phyloP scores from a whole-genome alignment of 768 basidiomycete genomes.

The Boletus rufocinnamomeus region DNA sequence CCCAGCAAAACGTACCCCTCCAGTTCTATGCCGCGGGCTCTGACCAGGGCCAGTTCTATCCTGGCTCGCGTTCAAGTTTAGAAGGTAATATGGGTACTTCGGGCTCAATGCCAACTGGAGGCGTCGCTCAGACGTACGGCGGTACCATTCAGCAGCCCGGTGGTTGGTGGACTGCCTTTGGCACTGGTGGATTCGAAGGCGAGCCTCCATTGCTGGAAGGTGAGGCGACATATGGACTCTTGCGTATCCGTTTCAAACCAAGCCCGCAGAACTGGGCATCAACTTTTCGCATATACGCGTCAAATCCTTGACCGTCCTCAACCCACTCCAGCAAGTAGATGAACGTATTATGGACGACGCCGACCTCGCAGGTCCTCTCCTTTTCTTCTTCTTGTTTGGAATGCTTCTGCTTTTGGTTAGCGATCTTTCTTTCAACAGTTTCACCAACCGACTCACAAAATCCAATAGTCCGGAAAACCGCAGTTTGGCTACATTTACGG shows the following conservation, averaged over 20 bases:
- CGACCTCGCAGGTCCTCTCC: constrained; percentile 92
- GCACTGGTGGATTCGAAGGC: constrained; percentile 92
- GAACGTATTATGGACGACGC: constrained; percentile 99
- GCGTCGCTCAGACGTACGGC: constrained; percentile 53
- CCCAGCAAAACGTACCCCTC: constrained; percentile 59
- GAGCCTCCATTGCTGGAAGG: constrained; percentile 96
- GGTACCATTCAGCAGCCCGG: constrained; percentile 75
- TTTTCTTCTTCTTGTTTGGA: constrained; percentile 95
- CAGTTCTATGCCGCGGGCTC: constrained; percentile 76
- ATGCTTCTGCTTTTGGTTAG: constrained; percentile 89
- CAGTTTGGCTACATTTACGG: constrained; percentile 99
- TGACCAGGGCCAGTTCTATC: constrained; percentile 62
- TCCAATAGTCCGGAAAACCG: constrained; percentile 86
- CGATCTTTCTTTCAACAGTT: constrained; percentile 18
- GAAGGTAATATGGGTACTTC: constrained; percentile 68
- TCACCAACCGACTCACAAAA: constrained; percentile 4
- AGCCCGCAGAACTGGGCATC: constrained; percentile 83
- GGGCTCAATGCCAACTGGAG: constrained; percentile 49
- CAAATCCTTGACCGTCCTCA: constrained; percentile 94
- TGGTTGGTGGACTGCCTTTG: constrained; percentile 95
- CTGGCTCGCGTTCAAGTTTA: constrained; percentile 71
- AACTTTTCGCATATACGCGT: constrained; percentile 95
- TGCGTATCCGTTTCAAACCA: background rate
- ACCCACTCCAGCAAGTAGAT: constrained; percentile 81
- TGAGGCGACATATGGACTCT: constrained; percentile 33